Base-by-base conservation (phyloP, 2,329 filamentous ascomycete species). In the Sordariomycetes sp. region DNA sequence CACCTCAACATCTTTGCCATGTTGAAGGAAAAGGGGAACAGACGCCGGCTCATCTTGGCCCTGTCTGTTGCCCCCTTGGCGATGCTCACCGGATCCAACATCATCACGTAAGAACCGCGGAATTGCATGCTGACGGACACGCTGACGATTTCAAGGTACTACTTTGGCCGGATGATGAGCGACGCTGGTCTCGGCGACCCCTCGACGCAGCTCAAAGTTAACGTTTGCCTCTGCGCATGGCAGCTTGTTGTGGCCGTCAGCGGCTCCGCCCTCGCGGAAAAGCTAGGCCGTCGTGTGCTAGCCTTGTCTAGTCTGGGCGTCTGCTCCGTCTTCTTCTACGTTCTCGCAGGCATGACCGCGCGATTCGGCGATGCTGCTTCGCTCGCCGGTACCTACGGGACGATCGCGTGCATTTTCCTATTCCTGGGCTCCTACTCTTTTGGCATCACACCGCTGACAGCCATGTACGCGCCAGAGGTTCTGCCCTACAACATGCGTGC, bases 141-240 rank as follows among this genome's bases (percentile, higher is more conserved):
- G 2, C 39, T 39, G 16, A 34, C 41, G 2, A 39, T 44, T 29
- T 14, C 18, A 10, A n/a, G n/a, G n/a, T 40, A 28, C 24, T 41
- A 41, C 20, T 41, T 36, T 21, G 39, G 39, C 21, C 20, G 15
- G 6, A 41, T 41, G 39, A 21, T 41, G 2, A 21, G 11, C 3
- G 18, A 28, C 8, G 39, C 39, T 18, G 39, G 39, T 1, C 36
- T 41, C 21, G 18, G 11, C 8, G 18, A 33, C 21, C 21, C 32
- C 11, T 30, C 28, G n/a, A 45, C 37, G 1, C 42, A 47, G 33
- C 39, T 47, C 18, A 34, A 45, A 19, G 42, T 47, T 39, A 44
- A 44, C 29, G 23, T 46, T 17, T 30, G 39, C 6, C 34, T 47
- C 6, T 38, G 36, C 3, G 37, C 37, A 14, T 46, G 42, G 44